Conservation (phyloP, 2,329 filamentous ascomycete genomes). For the Ilyonectria sp. region DNA sequence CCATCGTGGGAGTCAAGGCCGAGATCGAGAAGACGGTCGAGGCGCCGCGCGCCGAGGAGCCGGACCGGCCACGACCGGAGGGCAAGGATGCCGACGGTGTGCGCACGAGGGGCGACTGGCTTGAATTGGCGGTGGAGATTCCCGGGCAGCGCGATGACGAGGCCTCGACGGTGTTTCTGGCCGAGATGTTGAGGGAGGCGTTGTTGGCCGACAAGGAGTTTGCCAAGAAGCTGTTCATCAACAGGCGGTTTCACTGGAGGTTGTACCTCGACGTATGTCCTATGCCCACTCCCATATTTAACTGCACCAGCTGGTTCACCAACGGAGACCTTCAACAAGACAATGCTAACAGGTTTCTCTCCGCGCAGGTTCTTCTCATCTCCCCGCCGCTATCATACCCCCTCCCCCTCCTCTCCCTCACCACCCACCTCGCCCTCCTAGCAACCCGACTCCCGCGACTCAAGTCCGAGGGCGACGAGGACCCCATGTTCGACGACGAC, state of each 20-base stretch:
- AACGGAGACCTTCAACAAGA: not conserved
- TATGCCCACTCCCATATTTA: not conserved
- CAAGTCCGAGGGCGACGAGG: constrained; percentile 92
- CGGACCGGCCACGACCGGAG: constrained; percentile 55
- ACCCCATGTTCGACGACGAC: constrained; percentile 98
- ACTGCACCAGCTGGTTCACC: not conserved
- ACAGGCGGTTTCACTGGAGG: constrained; percentile 94
- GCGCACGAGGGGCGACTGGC: constrained; percentile 76
- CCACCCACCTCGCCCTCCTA: constrained; percentile 92
- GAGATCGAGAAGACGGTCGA: constrained; percentile 84
- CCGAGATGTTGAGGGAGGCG: constrained; percentile 90
- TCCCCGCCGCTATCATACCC: constrained; percentile 95
- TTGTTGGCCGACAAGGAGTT: constrained; percentile 81
- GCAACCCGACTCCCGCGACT: constrained; percentile 87
- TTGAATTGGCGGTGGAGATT: constrained; percentile 93
- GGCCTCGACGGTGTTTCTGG: constrained; percentile 87
- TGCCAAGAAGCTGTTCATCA: constrained; percentile 85
- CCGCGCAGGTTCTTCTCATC: constrained; percentile 84
- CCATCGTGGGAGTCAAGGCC: constrained; percentile 94
- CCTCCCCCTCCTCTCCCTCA: constrained; percentile 91
- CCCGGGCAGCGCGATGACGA: constrained; percentile 94
- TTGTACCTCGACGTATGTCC: constrained; percentile 89
- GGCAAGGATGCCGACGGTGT: constrained; percentile 58
- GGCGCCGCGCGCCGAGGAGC: constrained; percentile 45
- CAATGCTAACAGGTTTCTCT: constrained; percentile 23